A percentile compares a stretch with the other conserved stretches of the same genome.
Conservation (phyloP, 805 yeast species). For the Brettanomyces bruxellensis region DNA sequence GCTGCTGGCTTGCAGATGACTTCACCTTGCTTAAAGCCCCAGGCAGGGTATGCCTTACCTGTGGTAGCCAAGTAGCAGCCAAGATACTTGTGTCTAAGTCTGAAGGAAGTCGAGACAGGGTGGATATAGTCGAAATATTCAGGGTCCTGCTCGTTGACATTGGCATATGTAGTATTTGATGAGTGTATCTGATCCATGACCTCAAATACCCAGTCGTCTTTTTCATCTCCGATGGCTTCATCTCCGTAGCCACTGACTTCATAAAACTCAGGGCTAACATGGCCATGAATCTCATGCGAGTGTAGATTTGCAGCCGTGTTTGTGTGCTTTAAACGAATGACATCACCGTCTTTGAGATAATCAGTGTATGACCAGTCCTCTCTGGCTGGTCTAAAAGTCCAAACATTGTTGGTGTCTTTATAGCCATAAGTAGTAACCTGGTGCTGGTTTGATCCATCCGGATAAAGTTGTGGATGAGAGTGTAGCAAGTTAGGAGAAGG, state of each 20-base stretch:
- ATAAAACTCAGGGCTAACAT: slow-evolving; percentile 36
- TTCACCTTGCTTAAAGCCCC: slow-evolving; percentile 98
- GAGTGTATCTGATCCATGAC: slow-evolving; percentile 45
- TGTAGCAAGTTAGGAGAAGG: slow-evolving; percentile 71
- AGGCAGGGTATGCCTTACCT: slow-evolving; percentile 74
- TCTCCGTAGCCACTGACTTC: slow-evolving; percentile 75
- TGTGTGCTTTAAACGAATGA: slow-evolving; percentile 54
- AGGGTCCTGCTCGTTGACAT: slow-evolving; percentile 25
- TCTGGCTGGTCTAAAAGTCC: slow-evolving; percentile 39
- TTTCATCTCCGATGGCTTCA: slow-evolving; percentile 52
- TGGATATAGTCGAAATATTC: slow-evolving; percentile 45
- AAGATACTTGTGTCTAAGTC: slow-evolving; percentile 57
- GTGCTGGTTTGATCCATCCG: slow-evolving; percentile 89
- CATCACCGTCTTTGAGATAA: slow-evolving; percentile 48
- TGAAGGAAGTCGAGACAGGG: slow-evolving; percentile 76
- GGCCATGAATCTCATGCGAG: slow-evolving; percentile 59
- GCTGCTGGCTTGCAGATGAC: slow-evolving; percentile 56
- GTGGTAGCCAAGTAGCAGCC: slow-evolving; percentile 84
- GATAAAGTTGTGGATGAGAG: slow-evolving; percentile 79
- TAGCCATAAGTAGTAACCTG: slow-evolving; percentile 90
- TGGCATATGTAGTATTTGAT: slow-evolving; percentile 17
- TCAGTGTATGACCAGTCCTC: slow-evolving; percentile 9
- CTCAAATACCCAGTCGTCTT: slow-evolving; percentile 74
- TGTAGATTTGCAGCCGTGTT: slow-evolving; percentile 60
- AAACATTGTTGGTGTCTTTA: slow-evolving; percentile 79